Conservation (phyloP, 139 green algal genomes). For the Chlorella sorokiniana region DNA sequence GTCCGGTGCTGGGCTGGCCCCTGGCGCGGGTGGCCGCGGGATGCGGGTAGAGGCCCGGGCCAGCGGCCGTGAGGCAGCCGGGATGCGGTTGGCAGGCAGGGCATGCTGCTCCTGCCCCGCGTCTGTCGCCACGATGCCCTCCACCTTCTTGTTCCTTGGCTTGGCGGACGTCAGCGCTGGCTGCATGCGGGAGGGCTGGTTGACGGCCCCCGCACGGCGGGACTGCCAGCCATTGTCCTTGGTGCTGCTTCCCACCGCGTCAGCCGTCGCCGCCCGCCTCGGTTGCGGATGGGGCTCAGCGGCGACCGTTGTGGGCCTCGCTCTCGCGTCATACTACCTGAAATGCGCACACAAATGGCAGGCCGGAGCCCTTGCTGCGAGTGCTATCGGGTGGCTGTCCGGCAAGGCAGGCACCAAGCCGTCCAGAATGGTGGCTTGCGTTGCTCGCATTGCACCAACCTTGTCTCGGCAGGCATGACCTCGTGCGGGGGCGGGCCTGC, state of each 20-base stretch:
- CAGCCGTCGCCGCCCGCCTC: background rate
- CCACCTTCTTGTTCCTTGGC: constrained; percentile 30
- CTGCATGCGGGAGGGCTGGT: background rate
- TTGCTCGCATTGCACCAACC: too few species aligned
- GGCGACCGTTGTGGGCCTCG: constrained; percentile 6
- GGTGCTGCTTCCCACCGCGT: constrained; percentile 21
- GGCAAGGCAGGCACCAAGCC: too few species aligned
- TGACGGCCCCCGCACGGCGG: background rate
- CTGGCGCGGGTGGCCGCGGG: background rate
- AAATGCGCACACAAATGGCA: too few species aligned
- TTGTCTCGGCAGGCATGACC: too few species aligned
- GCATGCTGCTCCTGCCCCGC: background rate
- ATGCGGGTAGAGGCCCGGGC: background rate
- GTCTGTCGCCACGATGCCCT: constrained; percentile 5
- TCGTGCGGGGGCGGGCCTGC: too few species aligned
- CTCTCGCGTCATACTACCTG: background rate
- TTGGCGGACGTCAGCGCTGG: background rate
- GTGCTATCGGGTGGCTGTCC: too few species aligned
- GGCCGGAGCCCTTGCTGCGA: too few species aligned
- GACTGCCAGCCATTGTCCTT: constrained; percentile 18
- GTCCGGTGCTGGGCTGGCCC: constrained; percentile 12
- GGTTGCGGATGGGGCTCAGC: constrained; percentile 7
- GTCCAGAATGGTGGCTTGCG: too few species aligned
- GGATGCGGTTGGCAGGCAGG: constrained; percentile 21
- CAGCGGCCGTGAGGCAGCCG: background rate